Evolutionary conservation across 805 yeast genomes (phyloP).

Genomic region (Yamadazyma ubonensis): DNA sequence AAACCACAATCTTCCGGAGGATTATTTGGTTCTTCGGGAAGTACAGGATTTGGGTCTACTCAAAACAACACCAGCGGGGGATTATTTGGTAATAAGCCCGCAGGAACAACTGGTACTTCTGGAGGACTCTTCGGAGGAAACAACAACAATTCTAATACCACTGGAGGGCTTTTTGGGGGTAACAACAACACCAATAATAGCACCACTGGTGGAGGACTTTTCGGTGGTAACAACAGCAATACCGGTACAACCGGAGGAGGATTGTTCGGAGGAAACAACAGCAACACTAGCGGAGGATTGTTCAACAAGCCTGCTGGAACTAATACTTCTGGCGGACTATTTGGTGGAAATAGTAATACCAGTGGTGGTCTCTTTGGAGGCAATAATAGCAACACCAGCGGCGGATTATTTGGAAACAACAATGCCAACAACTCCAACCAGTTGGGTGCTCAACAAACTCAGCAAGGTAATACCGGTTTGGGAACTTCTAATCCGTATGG

Average conservation of each 20-base stretch:
- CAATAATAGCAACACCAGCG: conserved; percentile 18
- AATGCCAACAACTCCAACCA: conserved; percentile 6
- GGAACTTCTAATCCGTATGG: conserved; percentile 69
- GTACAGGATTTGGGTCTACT: conserved; percentile 17
- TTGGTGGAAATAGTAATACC: conserved; percentile 20
- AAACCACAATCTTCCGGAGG: conserved; percentile 22
- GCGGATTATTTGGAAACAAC: conserved; percentile 26
- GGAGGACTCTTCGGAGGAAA: conserved; percentile 25
- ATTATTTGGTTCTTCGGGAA: conserved; percentile 18
- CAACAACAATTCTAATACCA: conserved; percentile 20
- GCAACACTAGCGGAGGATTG: conserved; percentile 24
- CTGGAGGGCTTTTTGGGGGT: conserved; percentile 29
- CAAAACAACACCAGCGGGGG: conserved; percentile 21
- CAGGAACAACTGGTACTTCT: conserved; percentile 20
- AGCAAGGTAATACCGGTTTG: conserved; percentile 22
- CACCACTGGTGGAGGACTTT: conserved; percentile 21
- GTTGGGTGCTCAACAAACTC: conserved; percentile 27
- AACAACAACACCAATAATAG: conserved; percentile 25
- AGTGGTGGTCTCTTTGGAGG: conserved; percentile 11
- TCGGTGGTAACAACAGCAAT: conserved; percentile 12
- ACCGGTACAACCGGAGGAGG: conserved; percentile 15
- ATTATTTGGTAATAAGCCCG: conserved; percentile 15
- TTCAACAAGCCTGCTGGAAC: conserved; percentile 28
- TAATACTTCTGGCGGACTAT: conserved; percentile 39
- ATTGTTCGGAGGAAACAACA: conserved; percentile 15